Evolutionary conservation across 768 basidiomycete species (phyloP), one percentile per base, ranked within the genome.

Genomic region (Phanerodontia chrysosporium): DNA sequence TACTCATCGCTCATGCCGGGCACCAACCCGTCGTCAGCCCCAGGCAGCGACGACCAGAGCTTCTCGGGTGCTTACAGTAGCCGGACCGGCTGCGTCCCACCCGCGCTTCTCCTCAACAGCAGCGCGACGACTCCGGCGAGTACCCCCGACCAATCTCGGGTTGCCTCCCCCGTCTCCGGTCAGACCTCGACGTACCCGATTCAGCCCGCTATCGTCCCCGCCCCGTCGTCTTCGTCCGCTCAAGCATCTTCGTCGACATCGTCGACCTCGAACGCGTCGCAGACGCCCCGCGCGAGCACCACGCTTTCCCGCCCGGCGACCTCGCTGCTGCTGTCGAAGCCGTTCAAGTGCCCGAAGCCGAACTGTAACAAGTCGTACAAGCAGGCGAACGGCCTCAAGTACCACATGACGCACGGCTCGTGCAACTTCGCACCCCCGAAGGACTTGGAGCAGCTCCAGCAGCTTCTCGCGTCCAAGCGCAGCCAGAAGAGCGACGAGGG

Each of bases 281-380:
- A 71, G 45, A 68, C 70, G 1, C 63, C 75, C 1, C 76, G 77
- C 18, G 73, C 79, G 1, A 75, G 73, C 61, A 77, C 79, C 8
- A 77, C 80, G 14, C 77, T 77, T 58, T 81, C 80, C 30, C 79
- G 73, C 10, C 77, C 79, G 62, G 75, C 82, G 14, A 76, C 85
- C 0, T 83, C 86, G 3, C 73, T 89, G n/a, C 73, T 90, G 39
- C 75, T 89, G 51, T 85, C 84, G 58, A 95, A 95, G 73, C 92
- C 93, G 3, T 95, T 94, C 83, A 81, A 85, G 49, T 98, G 95
- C 78, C 95, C 95, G 10, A 95, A 95, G 71, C 86, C 91, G 0
- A 93, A 94, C 63, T 98, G 95, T 78, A 93, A 91, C 77, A 98
- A 98, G 80, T 83, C 83, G 53, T 97, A 96, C 79, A 96, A 96